These are phyloP conservation scores for Penicillium sp. DNA, from an alignment of 2,329 filamentous ascomycete genomes.

Conservation along the genomic window DNA sequence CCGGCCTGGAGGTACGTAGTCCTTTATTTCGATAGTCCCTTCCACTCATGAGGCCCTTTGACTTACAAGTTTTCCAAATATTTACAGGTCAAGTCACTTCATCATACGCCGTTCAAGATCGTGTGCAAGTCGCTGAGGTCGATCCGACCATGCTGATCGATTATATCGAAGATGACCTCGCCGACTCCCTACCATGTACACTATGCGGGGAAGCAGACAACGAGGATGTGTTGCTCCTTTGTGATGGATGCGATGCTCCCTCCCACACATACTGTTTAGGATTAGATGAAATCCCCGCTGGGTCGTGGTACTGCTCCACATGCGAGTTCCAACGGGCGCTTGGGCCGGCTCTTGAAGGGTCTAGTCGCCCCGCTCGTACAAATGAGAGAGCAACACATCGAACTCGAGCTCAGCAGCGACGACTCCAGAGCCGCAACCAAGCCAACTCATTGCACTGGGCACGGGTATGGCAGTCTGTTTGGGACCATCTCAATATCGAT, in stretches of 20 bases:
- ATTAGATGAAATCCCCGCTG: slow-evolving; percentile 71
- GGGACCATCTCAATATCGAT: slow-evolving; percentile 74
- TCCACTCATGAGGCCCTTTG: slow-evolving; percentile 6
- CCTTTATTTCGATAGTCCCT: neutral
- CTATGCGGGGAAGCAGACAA: slow-evolving; percentile 80
- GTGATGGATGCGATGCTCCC: slow-evolving; percentile 84
- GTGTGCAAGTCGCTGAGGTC: slow-evolving; percentile 78
- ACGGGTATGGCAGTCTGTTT: slow-evolving; percentile 85
- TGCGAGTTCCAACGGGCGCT: slow-evolving; percentile 58
- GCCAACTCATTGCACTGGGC: slow-evolving; percentile 62
- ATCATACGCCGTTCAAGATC: slow-evolving; percentile 56
- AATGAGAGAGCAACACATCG: slow-evolving; percentile 50
- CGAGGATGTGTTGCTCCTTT: slow-evolving; percentile 82
- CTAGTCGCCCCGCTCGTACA: slow-evolving; percentile 29
- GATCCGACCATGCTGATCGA: slow-evolving; percentile 70
- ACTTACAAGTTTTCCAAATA: neutral
- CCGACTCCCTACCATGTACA: slow-evolving; percentile 71
- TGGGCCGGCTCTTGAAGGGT: slow-evolving; percentile 38
- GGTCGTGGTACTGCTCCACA: slow-evolving; percentile 88
- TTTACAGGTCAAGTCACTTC: slow-evolving; percentile 55
- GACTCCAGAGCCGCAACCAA: slow-evolving; percentile 40
- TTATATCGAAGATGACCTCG: slow-evolving; percentile 63
- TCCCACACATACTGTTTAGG: slow-evolving; percentile 93
- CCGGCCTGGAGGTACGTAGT: slow-evolving; percentile 69
- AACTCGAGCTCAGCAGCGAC: slow-evolving; percentile 48